Evolutionary conservation across 192 early-diverging fungal genomes (phyloP), one percentile per base, ranked within the genome.

Genomic region (Coemansia sp.): DNA sequence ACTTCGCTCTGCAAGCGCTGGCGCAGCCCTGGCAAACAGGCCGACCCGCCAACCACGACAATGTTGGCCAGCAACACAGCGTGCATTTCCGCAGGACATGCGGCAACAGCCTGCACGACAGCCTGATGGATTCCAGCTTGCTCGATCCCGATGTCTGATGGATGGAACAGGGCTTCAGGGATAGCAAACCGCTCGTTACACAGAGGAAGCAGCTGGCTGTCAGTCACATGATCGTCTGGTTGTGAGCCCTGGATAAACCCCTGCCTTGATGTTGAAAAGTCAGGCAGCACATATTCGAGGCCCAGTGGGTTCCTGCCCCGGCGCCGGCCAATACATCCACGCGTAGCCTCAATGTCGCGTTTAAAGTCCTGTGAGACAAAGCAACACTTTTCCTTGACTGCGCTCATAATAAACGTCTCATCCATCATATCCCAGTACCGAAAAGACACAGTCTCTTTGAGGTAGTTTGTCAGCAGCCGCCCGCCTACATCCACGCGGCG

Each of bases 101-200:
- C 93, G 87, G 86, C 88, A 83, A 94, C 92, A 5, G 93, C 92
- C 81, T 93, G 92, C 76, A 89, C 92, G 41, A 93, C 92, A 29
- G 91, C 93, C 81, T 92, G 89, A 81, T 97, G 95, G 69, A 98
- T 89, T 78, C 95, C 94, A 52, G 84, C 85, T 65, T 92, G 86
- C 79, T 97, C 95, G 50, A 93, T 83, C 64, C 94, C 94, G 37
- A 99, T 72, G 77, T 97, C 86, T 12, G 85, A 86, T 24, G 97
- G 97, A 75, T 97, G 88, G 88, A 98, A 97, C 73, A 98, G 87
- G 51, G 94, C 93, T 73, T 98, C 96, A 50, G 95, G 95, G 64
- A 90, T 86, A 74, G 92, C 90, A 86, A 96, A 98, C 72, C 95
- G 91, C 86, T 99, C 95, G 85, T 93, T 96, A 53, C 93, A 90